These are phyloP conservation scores for Thalassiosira exigua DNA, from an alignment of 352 stramenopile genomes.

Conservation along the genomic window DNA sequence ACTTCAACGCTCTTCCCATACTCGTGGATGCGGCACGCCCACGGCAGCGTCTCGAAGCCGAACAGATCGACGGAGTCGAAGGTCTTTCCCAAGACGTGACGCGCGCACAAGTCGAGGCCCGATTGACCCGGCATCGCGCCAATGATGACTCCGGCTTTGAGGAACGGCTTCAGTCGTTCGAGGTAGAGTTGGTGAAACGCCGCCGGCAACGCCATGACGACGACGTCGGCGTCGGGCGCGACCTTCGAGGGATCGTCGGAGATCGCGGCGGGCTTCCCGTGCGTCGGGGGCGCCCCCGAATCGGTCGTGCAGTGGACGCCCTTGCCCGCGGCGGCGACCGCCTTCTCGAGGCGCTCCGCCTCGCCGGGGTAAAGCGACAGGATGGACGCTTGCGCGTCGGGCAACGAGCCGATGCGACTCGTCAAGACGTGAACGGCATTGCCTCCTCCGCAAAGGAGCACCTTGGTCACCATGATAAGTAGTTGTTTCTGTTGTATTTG, in stretches of 20 bases:
- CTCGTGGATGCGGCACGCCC: constrained; percentile 64
- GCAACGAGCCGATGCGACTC: constrained; percentile 22
- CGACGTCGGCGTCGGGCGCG: constrained; percentile 32
- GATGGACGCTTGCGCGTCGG: constrained; percentile 45
- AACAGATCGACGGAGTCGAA: constrained; percentile 62
- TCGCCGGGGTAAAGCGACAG: constrained; percentile 69
- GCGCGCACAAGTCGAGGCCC: constrained; percentile 63
- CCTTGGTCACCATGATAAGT: too few species aligned
- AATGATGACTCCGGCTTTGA: constrained; percentile 56
- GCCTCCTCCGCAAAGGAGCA: constrained; percentile 65
- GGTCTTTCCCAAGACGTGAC: constrained; percentile 50
- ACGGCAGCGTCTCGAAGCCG: constrained; percentile 69
- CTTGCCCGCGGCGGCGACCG: constrained; percentile 49
- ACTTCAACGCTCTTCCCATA: constrained; percentile 68
- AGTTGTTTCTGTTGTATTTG: too few species aligned
- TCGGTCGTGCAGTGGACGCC: constrained; percentile 65
- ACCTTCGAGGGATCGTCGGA: constrained; percentile 24
- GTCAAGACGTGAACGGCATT: constrained; percentile 70
- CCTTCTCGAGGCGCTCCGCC: constrained; percentile 50
- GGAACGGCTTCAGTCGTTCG: constrained; percentile 51
- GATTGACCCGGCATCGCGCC: constrained; percentile 67
- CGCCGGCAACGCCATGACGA: constrained; percentile 61
- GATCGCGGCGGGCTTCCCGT: constrained; percentile 45
- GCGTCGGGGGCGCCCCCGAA: constrained; percentile 41
- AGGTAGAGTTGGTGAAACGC: constrained; percentile 65